Evolutionary conservation across 306 rosid species (phyloP), one percentile per base, ranked within the genome.

Genomic region (Pyrus betulifolia): DNA sequence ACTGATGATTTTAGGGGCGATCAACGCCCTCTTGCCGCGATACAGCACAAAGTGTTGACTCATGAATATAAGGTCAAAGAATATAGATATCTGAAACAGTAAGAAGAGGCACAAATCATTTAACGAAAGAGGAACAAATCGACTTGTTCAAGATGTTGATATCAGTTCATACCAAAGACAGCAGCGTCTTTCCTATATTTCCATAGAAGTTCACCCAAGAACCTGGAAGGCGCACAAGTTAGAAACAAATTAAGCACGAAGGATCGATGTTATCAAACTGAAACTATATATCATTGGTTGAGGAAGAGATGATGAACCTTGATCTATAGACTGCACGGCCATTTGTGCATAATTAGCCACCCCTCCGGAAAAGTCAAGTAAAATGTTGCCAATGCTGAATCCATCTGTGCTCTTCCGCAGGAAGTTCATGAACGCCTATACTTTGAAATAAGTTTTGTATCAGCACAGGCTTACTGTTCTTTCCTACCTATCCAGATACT

Each of bases 131-230:
- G 54, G 6, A 17, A 49, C 19, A 15, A 14, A 49, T 15, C 54
- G 17, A 49, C 19, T 14, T 49, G 17, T 4, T 49, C 54, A 18
- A 23, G 22, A 49, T 25, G 17, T 45, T 17, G 25, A 30, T 31
- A 80, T 40, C 44, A 71, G 70, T 78, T 13, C 87, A 44, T 91
- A 93, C 98, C 96, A 91, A 76, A 54, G 98, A 89, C 67, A 93
- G 86, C 73, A 91, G 54, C 40, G 89, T 85, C 82, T 93, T 93
- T 44, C 97, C 98, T 15, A 93, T 86, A 73, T 93, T 93, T 60
- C 96, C 98, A 68, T 88, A 89, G 23, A 93, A 91, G 88, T 89
- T 93, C 74, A 89, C 88, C 97, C 93, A 92, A 70, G 99, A 95
- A 80, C 46, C 99, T 92, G 86, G 19, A 84, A 84, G 73, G 74